Base-by-base conservation (phyloP, 306 rosid species). In the Dalbergia oliveri region DNA sequence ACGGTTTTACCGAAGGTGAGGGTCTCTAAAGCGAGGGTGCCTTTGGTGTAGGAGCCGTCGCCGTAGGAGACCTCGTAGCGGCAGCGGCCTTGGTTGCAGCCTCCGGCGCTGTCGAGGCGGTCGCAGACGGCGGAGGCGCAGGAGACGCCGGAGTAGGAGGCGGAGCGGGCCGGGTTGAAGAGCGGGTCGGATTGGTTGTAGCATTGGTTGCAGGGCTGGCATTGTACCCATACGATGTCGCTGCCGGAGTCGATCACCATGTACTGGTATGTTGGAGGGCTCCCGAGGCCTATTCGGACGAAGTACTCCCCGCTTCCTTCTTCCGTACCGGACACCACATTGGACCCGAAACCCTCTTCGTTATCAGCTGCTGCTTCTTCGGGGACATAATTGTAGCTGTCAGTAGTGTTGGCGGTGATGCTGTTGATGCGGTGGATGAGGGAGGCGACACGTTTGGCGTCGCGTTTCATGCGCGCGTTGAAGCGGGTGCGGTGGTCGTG, bases 281-380 rank as follows among this genome's bases (percentile, higher is more conserved):
- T 92, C 0, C 98, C 98, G 0, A 94, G 86, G 11, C 97, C 98
- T 19, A 94, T 91, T 79, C 97, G 79, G 0, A 92, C 86, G 9
- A 94, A 91, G 57, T 94, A 94, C 60, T 94, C 98, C 18, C 98
- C 97, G 3, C 97, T 94, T 8, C 98, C 98, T 74, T 91, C 87
- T 1, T 85, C 88, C 79, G 86, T 89, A 1, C 98, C 98, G 0
- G 98, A 92, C n/a, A 94, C 88, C 51, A 92, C 94, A 10, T 86
- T 92, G 14, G 97, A 87, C 43, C 98, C 97, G 37, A 90, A 94
- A 6, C 75, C 88, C 57, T 69, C 43, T 6, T 31, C 59, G 26
- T 65, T 21, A 2, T 34, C 31, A 26, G 31, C 31, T 14, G 12
- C 73, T 12, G 50, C 84, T 45, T 83, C 73, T 14, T 50, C 13